Conservation (phyloP, 495 filamentous ascomycete genomes). For the Penicillium daleae region DNA sequence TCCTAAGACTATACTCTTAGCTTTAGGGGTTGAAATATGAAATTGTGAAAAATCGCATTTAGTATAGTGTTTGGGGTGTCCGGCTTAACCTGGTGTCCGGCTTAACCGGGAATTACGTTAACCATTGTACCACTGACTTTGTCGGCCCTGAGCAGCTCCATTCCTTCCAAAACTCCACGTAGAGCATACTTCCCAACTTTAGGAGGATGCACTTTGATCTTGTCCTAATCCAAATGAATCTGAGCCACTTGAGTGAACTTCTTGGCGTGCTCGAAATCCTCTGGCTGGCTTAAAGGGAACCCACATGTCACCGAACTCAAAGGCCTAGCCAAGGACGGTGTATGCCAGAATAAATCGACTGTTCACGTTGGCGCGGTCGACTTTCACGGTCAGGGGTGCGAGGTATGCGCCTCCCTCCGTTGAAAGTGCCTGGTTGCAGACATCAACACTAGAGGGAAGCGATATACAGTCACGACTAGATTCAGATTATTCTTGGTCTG, state of each 20-base stretch:
- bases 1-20: too few relatives aligned
- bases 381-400: slow-evolving; percentile 24
- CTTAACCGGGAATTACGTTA: too few relatives aligned
- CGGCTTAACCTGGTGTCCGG: too few relatives aligned
- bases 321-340: slow-evolving; percentile 41
- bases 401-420: slow-evolving; percentile 30
- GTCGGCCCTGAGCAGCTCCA: slow-evolving; percentile 52
- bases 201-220: slow-evolving; percentile 53
- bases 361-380: slow-evolving; percentile 40
- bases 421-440: slow-evolving; percentile 38
- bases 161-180: slow-evolving; percentile 53
- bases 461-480: slow-evolving; percentile 41
- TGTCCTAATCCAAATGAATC: slow-evolving; percentile 48
- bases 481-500: slow-evolving; percentile 34
- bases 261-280: slow-evolving; percentile 42
- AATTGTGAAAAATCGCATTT: too few relatives aligned
- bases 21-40: too few relatives aligned
- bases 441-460: slow-evolving; percentile 16
- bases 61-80: too few relatives aligned
- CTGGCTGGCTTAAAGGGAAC: slow-evolving; percentile 38
- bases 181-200: slow-evolving; percentile 50
- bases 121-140: slow-evolving; percentile 61
- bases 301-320: slow-evolving; percentile 31
- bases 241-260: slow-evolving; percentile 42
- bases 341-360: slow-evolving; percentile 36